Percentiles rank a stretch among this genome's conserved stretches.
phyloP scores from a whole-genome alignment of 2,329 filamentous ascomycete genomes.

The Ceratocystis variospora region DNA sequence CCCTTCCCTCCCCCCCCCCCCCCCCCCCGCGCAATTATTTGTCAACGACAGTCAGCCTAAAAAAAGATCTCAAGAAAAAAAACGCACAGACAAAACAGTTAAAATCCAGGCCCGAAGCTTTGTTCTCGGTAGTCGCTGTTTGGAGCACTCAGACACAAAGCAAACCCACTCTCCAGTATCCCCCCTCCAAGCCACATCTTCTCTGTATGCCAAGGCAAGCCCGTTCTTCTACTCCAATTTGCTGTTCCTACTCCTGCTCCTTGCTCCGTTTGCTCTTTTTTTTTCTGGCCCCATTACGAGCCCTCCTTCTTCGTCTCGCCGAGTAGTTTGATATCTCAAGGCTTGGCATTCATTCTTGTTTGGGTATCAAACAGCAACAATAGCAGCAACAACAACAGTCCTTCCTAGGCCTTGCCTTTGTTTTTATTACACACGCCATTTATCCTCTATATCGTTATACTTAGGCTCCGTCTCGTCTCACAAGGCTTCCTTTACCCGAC shows the following conservation, averaged over 20 bases:
- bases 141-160: background rate
- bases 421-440: too few species aligned
- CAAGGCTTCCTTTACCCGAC: background rate
- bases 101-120: constrained; percentile 8
- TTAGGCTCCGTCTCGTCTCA: too few species aligned
- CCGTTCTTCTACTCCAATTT: background rate
- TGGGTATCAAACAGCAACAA: background rate
- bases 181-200: background rate
- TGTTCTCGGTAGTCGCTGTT: background rate
- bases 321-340: background rate
- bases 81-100: constrained; percentile 6
- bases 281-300: background rate
- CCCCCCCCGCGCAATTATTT: background rate
- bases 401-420: too few species aligned
- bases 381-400: too few species aligned
- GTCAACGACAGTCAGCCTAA: background rate
- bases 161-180: background rate
- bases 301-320: background rate
- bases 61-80: constrained; percentile 8
- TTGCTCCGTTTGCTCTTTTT: background rate
- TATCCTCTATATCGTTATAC: too few species aligned
- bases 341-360: background rate
- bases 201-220: background rate
- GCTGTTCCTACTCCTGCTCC: background rate
- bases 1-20: background rate